These are phyloP conservation scores for Bretziella fagacearum DNA, from an alignment of 2,329 filamentous ascomycete species.

Conservation along the genomic window DNA sequence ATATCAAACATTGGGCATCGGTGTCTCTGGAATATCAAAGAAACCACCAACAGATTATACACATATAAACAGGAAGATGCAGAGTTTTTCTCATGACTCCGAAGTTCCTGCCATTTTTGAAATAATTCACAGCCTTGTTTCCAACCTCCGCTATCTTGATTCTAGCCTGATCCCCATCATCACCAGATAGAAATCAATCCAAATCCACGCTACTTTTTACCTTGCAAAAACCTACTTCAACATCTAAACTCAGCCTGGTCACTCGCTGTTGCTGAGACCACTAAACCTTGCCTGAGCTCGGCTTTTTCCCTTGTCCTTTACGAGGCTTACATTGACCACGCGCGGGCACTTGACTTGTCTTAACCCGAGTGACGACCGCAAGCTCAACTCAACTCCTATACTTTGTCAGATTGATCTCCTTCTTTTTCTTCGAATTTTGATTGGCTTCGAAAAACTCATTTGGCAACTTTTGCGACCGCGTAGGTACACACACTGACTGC, in stretches of 20 bases:
- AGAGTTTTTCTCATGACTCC: too few species aligned
- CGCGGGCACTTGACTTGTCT: not conserved
- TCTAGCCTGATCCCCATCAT: not conserved
- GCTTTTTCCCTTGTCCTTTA: not conserved
- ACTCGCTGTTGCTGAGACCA: not conserved
- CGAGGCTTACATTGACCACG: not conserved
- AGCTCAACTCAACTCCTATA: constrained; percentile 2
- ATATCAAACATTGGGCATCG: too few species aligned
- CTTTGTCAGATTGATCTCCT: constrained; percentile 3
- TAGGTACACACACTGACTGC: not conserved
- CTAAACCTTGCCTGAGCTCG: not conserved
- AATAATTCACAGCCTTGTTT: too few species aligned
- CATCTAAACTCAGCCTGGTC: not conserved
- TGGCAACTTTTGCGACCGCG: constrained; percentile 4
- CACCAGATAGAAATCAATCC: not conserved
- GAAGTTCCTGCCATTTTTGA: too few species aligned
- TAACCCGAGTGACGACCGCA: not conserved
- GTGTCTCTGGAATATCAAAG: too few species aligned
- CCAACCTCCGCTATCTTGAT: not conserved
- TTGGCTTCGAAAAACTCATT: constrained; percentile 1
- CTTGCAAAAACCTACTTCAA: not conserved
- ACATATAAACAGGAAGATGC: too few species aligned
- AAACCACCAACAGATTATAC: too few species aligned
- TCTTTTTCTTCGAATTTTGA: constrained; percentile 1
- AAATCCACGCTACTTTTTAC: not conserved